Base-by-base conservation (phyloP, 2,329 filamentous ascomycete genomes). In the Phialophora chinensis region DNA sequence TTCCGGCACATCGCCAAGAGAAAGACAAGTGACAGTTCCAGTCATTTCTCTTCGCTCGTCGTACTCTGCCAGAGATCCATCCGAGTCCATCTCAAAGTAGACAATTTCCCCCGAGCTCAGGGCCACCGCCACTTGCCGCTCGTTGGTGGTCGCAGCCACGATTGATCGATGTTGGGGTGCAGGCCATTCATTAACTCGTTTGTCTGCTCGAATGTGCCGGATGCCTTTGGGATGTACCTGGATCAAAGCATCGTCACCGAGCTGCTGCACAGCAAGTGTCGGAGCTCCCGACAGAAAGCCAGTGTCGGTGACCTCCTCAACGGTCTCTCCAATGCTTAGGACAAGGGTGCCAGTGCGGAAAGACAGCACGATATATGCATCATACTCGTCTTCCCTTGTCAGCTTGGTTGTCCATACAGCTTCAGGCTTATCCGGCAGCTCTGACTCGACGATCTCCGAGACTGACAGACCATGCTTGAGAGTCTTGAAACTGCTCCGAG, bases 151-250 rank as follows among this genome's bases (percentile, higher is more conserved):
- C 38, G 94, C 96, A 8, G 94, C 92, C 55, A 98, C 93, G 70
- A 99, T 98, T 0, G 94, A 96, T 25, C 95, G 88, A 82, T 99
- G 94, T 72, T 96, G 90, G 0, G 96, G 96, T 4, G 91, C 90
- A 14, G 91, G 88, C 95, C 95, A 99, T 76, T 98, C 93, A 71
- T 96, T 96, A 23, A 97, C 87, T 27, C 89, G 87, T 14, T 90
- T 85, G 73, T 88, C 86, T 11, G 85, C 91, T 54, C 90, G 87
- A 65, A 99, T 94, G 74, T 97, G 93, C 57, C 93, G 88, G 67
- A 99, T 97, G 63, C 95, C 95, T 75, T 93, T 93, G n/a, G 94
- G 93, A 74, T 99, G 93, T 5, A 99, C 91, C 77, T 99, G 95
- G 20, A 99, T 88, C 49, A 98, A 83, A 29, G 93, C 92, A 76